Evolutionary conservation across 441 rosid species (phyloP).

Genomic region (Adansonia gregorii): DNA sequence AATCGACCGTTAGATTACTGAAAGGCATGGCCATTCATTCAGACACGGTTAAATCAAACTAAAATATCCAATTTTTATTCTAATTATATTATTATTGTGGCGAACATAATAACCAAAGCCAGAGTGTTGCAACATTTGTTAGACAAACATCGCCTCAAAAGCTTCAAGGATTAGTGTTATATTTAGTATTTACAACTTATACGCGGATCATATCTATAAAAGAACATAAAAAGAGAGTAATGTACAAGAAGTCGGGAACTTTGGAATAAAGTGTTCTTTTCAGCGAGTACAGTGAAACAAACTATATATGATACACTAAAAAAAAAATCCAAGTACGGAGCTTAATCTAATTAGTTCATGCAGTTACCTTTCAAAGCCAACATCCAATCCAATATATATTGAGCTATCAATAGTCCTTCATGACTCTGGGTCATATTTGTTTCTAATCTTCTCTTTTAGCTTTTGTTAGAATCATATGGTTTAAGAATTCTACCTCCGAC

Average conservation of each 20-base stretch:
- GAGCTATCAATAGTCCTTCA: conserved; percentile 46
- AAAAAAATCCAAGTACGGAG: neutral
- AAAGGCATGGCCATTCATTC: too few species aligned
- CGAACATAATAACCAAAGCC: too few species aligned
- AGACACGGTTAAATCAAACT: too few species aligned
- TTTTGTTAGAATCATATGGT: neutral
- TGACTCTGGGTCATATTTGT: neutral
- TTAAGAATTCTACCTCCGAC: neutral
- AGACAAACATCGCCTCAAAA: too few species aligned
- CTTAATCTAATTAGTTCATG: neutral
- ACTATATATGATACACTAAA: conserved; percentile 8
- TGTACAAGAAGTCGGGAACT: conserved; percentile 5
- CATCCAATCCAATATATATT: neutral
- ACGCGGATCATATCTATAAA: neutral
- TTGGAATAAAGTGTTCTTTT: neutral
- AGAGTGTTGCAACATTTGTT: too few species aligned
- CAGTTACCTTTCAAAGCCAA: neutral
- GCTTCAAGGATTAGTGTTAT: neutral
- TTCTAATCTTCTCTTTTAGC: neutral
- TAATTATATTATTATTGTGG: too few species aligned
- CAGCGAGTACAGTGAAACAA: conserved; percentile 2
- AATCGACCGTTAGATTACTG: too few species aligned
- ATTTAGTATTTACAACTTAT: conserved; percentile 3
- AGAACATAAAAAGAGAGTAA: neutral
- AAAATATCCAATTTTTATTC: too few species aligned